A percentile compares a stretch with the other conserved stretches of the same genome.
phyloP scores from a whole-genome alignment of 2,329 filamentous ascomycete species.

The Chaetomium sp. region DNA sequence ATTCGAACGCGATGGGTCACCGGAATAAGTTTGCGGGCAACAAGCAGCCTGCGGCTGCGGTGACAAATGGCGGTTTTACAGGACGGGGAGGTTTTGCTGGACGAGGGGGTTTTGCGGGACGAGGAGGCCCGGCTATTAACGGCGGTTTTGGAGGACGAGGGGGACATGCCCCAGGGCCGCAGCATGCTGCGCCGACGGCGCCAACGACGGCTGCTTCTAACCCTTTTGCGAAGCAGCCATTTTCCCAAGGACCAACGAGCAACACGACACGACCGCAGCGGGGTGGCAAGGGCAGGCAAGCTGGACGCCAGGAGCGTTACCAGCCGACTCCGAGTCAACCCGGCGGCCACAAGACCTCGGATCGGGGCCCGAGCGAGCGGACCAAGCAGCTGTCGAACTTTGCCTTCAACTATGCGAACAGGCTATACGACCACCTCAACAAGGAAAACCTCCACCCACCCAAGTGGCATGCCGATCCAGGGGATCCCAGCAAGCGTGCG shows the following conservation, averaged over 20 bases:
- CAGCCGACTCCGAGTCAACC: constrained; percentile 1
- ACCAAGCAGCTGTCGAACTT: constrained; percentile 23
- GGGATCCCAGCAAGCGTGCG: constrained; percentile 43
- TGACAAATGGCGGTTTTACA: constrained; percentile 5
- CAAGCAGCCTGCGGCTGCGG: neutral
- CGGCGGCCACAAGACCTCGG: neutral
- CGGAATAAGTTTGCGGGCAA: constrained; percentile 3
- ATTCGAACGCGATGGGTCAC: constrained; percentile 10
- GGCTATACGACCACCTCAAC: constrained; percentile 47
- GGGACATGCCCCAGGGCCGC: constrained; percentile 3
- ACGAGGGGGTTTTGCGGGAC: constrained; percentile 3
- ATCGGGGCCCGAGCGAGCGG: constrained; percentile 16
- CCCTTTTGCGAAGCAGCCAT: neutral
- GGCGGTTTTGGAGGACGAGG: constrained; percentile 2
- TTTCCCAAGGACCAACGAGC: neutral
- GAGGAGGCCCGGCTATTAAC: neutral
- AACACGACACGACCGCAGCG: neutral
- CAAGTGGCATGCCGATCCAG: constrained; percentile 49
- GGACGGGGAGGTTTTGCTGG: constrained; percentile 6
- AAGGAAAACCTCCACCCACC: constrained; percentile 50
- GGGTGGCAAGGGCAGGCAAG: constrained; percentile 12
- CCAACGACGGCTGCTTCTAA: neutral
- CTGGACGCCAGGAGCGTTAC: constrained; percentile 4
- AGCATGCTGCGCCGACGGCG: constrained; percentile 1
- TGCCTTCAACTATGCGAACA: constrained; percentile 37